phyloP scores from a whole-genome alignment of 495 filamentous ascomycete genomes.

The Corynascus novoguineensis region DNA sequence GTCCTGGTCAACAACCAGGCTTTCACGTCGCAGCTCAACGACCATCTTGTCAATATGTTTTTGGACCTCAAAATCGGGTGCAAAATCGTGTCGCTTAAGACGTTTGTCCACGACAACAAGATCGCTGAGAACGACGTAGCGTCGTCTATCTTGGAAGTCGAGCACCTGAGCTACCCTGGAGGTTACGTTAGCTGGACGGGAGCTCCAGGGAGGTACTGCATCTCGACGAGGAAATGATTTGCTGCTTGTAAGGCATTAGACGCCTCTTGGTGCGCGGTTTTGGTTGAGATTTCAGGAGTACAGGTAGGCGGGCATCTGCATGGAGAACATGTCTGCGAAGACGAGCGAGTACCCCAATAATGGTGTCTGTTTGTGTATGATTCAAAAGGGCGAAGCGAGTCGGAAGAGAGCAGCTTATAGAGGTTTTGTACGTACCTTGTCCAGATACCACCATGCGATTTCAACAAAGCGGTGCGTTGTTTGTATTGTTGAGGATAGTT shows the following conservation, averaged over 20 bases:
- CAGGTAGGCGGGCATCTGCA: neutral
- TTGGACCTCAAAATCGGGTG: slow-evolving; percentile 90
- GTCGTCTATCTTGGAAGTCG: slow-evolving; percentile 67
- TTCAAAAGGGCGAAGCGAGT: neutral
- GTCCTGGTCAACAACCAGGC: slow-evolving; percentile 96
- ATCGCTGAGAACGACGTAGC: slow-evolving; percentile 55
- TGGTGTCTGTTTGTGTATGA: neutral
- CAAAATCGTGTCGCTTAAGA: slow-evolving; percentile 61
- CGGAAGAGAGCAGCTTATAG: neutral
- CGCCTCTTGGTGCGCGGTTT: neutral
- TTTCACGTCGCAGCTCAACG: slow-evolving; percentile 81
- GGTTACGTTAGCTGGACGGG: slow-evolving; percentile 89
- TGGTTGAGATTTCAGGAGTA: slow-evolving; percentile 1
- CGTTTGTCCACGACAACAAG: slow-evolving; percentile 43
- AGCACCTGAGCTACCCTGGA: slow-evolving; percentile 71
- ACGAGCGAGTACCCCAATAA: neutral
- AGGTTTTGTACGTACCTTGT: slow-evolving; percentile 10
- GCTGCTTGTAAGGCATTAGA: neutral
- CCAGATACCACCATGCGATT: slow-evolving; percentile 4
- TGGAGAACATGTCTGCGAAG: slow-evolving; percentile 6
- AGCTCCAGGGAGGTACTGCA: slow-evolving; percentile 74
- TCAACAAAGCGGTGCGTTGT: neutral
- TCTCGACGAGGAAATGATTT: slow-evolving; percentile 70
- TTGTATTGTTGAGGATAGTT: neutral
- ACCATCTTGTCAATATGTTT: slow-evolving; percentile 81